Evolutionary conservation across 768 basidiomycete genomes (phyloP).

Genomic region (Cyathus striatus): DNA sequence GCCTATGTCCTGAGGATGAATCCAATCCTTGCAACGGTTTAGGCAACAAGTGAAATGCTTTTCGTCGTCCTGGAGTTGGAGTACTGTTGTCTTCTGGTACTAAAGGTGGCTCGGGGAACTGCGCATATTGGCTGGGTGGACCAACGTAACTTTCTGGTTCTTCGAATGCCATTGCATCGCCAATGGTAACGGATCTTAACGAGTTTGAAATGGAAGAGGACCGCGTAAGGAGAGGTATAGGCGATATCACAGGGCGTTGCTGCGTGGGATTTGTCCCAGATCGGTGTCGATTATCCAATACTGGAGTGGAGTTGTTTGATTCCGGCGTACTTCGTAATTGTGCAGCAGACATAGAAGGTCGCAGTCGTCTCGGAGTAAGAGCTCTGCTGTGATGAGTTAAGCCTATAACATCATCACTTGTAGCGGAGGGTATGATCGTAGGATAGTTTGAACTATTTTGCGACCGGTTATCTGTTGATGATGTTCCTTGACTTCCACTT

Average conservation of each 20-base stretch:
- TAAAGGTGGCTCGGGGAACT: constrained; percentile 64
- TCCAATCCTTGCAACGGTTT: constrained; percentile 43
- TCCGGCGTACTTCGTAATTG: constrained; percentile 58
- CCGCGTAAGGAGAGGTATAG: constrained; percentile 43
- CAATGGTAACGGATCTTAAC: constrained; percentile 29
- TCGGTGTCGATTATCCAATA: constrained; percentile 50
- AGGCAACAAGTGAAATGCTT: constrained; percentile 65
- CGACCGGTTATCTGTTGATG: constrained; percentile 68
- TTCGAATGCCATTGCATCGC: constrained; percentile 31
- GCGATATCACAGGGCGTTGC: constrained; percentile 33
- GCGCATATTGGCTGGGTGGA: constrained; percentile 65
- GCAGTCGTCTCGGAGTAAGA: constrained; percentile 55
- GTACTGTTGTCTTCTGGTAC: constrained; percentile 41
- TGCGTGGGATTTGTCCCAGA: constrained; percentile 63
- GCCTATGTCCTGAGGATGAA: constrained; percentile 37
- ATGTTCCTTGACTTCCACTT: constrained; percentile 72
- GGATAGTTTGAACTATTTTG: constrained; percentile 48
- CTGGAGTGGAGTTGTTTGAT: constrained; percentile 19
- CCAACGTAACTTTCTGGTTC: constrained; percentile 54
- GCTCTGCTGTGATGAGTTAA: constrained; percentile 45
- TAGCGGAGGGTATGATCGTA: constrained; percentile 45
- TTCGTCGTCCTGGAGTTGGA: constrained; percentile 55
- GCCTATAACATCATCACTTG: constrained; percentile 50
- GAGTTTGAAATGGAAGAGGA: constrained; percentile 58
- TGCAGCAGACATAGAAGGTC: constrained; percentile 75